Conservation (phyloP, 2,329 filamentous ascomycete genomes). For the Arthrobotrys sinensis region DNA sequence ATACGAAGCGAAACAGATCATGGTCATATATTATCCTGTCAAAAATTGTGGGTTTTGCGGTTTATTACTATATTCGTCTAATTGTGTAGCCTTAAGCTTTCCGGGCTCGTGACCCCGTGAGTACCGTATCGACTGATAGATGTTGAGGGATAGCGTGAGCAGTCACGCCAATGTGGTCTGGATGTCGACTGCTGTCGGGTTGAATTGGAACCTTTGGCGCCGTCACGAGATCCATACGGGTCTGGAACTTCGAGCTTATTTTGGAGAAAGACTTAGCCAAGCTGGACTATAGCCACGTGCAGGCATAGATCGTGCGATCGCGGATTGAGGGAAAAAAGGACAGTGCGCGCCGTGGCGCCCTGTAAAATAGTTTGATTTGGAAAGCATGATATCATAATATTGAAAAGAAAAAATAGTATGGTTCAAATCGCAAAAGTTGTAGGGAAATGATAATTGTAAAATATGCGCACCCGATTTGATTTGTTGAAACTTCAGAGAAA, state of each 20-base stretch:
- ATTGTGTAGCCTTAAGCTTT: not conserved
- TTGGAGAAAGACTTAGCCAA: slow-evolving; percentile 10
- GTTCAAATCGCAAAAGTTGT: not conserved
- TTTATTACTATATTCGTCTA: slow-evolving; percentile 27
- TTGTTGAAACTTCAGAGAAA: slow-evolving; percentile 5
- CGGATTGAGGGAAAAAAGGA: not conserved
- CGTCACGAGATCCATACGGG: slow-evolving; percentile 18
- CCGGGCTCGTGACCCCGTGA: slow-evolving; percentile 30
- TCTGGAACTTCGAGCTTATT: slow-evolving; percentile 26
- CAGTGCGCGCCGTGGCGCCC: not conserved
- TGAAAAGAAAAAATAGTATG: not conserved
- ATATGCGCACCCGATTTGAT: slow-evolving; percentile 21
- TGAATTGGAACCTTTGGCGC: slow-evolving; percentile 23
- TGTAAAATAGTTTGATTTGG: slow-evolving; percentile 1
- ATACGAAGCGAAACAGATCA: slow-evolving; percentile 7
- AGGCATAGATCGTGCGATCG: slow-evolving; percentile 18
- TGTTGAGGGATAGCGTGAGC: slow-evolving; percentile 24
- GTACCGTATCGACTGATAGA: slow-evolving; percentile 30
- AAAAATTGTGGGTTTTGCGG: slow-evolving; percentile 14
- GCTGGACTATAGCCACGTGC: slow-evolving; percentile 12
- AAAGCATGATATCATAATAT: slow-evolving; percentile 17
- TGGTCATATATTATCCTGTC: slow-evolving; percentile 3
- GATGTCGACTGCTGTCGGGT: slow-evolving; percentile 34
- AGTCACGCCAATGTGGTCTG: slow-evolving; percentile 49
- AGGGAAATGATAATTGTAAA: slow-evolving; percentile 2